Evolutionary conservation across 208 protist genomes (phyloP).

Genomic region (Angomonas desouzai): DNA sequence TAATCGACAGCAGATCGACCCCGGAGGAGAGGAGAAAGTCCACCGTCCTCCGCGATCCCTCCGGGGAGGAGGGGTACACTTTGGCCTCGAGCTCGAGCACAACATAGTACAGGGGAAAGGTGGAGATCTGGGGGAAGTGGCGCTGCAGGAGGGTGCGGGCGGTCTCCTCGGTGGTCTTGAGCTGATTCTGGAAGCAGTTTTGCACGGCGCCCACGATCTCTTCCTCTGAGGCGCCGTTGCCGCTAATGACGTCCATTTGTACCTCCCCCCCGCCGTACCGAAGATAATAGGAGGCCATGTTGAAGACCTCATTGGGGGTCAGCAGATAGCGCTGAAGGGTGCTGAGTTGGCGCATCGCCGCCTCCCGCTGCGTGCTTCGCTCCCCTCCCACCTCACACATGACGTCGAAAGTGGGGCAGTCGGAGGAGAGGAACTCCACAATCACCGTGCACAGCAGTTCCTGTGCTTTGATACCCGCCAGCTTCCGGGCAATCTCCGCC

Average conservation of each 20-base stretch:
- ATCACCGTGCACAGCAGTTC: constrained; percentile 57
- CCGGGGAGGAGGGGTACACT: constrained; percentile 31
- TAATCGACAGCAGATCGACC: constrained; percentile 37
- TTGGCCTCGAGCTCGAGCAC: constrained; percentile 63
- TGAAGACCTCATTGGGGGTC: constrained; percentile 46
- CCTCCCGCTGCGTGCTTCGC: constrained; percentile 53
- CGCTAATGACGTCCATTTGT: constrained; percentile 72
- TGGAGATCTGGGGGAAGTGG: constrained; percentile 37
- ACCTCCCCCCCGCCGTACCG: constrained; percentile 80
- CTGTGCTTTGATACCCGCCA: constrained; percentile 70
- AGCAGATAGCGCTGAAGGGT: constrained; percentile 54
- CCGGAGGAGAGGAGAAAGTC: constrained; percentile 56
- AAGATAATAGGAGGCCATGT: constrained; percentile 74
- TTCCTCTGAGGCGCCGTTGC: constrained; percentile 50
- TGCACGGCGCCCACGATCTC: constrained; percentile 60
- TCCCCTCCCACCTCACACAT: constrained; percentile 33
- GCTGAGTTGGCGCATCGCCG: constrained; percentile 62
- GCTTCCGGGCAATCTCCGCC: constrained; percentile 56
- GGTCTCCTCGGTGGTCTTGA: constrained; percentile 42
- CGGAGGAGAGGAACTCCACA: constrained; percentile 58
- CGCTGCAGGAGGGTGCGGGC: constrained; percentile 55
- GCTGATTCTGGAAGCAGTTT: constrained; percentile 43
- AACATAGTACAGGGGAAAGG: constrained; percentile 67
- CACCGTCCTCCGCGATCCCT: constrained; percentile 44
- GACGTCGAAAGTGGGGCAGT: constrained; percentile 38